These are phyloP conservation scores for Aschersonia sp. DNA, from an alignment of 2,329 filamentous ascomycete species.

Conservation along the genomic window DNA sequence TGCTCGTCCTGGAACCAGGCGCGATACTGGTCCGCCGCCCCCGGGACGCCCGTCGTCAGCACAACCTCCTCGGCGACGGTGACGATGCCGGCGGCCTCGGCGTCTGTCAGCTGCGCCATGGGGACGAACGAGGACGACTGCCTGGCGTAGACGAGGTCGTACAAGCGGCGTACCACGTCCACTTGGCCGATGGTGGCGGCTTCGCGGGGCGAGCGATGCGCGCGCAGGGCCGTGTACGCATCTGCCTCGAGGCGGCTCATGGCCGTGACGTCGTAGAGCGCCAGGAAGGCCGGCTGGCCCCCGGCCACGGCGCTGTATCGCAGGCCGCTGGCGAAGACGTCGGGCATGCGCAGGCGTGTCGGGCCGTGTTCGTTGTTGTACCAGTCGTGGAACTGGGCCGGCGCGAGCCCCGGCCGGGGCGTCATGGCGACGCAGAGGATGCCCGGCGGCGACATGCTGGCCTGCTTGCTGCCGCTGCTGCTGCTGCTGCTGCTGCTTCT, in stretches of 20 bases:
- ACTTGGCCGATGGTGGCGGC: constrained; percentile 39
- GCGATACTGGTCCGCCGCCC: constrained; percentile 36
- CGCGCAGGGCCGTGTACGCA: constrained; percentile 53
- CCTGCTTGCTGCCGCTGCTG: background rate
- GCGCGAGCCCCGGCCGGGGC: constrained; percentile 49
- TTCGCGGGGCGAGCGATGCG: constrained; percentile 38
- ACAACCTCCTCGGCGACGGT: constrained; percentile 48
- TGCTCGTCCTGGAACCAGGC: constrained; percentile 69
- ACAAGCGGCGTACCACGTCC: constrained; percentile 56
- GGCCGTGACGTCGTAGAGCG: constrained; percentile 67
- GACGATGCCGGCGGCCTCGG: constrained; percentile 43
- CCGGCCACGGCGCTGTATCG: constrained; percentile 59
- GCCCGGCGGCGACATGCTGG: constrained; percentile 34
- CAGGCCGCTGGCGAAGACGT: constrained; percentile 62
- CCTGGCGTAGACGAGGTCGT: constrained; percentile 46
- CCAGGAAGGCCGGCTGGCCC: constrained; percentile 54
- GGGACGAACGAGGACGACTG: constrained; percentile 41
- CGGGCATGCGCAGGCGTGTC: constrained; percentile 59
- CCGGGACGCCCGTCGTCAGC: constrained; percentile 32
- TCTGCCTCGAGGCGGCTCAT: constrained; percentile 57
- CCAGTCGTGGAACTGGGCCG: constrained; percentile 73
- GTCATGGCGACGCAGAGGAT: constrained; percentile 82
- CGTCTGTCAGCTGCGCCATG: constrained; percentile 43
- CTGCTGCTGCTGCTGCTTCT: too few relatives aligned
- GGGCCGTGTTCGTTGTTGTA: constrained; percentile 92